Conservation (phyloP, 768 basidiomycete genomes). For the Serpula lacrymans region DNA sequence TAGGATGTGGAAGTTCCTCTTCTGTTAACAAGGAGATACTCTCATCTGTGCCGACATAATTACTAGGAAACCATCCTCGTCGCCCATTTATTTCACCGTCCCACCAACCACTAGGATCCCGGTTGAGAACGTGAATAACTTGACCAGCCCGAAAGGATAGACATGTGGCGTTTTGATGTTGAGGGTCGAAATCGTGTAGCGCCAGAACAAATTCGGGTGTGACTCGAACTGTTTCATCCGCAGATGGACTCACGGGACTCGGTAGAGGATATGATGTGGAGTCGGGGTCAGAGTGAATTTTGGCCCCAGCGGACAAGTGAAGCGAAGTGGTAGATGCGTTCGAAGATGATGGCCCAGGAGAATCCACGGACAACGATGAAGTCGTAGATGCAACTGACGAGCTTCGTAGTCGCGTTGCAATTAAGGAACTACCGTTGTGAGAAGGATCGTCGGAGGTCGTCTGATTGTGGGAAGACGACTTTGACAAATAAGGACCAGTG, state of each 20-base stretch:
- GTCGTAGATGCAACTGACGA: conserved; percentile 54
- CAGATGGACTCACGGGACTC: conserved; percentile 39
- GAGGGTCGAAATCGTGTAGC: conserved; percentile 85
- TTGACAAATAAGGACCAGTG: conserved; percentile 31
- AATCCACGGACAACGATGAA: conserved; percentile 54
- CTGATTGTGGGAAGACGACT: conserved; percentile 25
- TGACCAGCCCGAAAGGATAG: conserved; percentile 89
- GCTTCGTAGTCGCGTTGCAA: conserved; percentile 39
- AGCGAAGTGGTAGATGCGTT: conserved; percentile 52
- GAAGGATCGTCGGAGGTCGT: conserved; percentile 19
- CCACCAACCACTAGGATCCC: conserved; percentile 95
- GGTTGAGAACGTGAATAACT: conserved; percentile 85
- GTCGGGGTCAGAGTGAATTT: conserved; percentile 26
- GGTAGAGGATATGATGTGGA: conserved; percentile 10
- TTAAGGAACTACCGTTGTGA: conserved; percentile 12
- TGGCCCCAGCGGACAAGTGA: conserved; percentile 30
- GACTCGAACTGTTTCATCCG: conserved; percentile 49
- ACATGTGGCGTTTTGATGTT: conserved; percentile 71
- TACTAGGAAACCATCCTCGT: conserved; percentile 98
- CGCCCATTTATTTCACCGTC: conserved; percentile 89
- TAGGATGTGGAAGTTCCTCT: conserved; percentile 48
- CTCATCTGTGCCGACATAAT: conserved; percentile 78
- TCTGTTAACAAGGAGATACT: conserved; percentile 48
- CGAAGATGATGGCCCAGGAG: conserved; percentile 53
- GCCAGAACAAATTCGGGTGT: conserved; percentile 78